These are phyloP conservation scores for Rhinocladiella similis DNA, from an alignment of 2,329 filamentous ascomycete genomes.

Conservation along the genomic window DNA sequence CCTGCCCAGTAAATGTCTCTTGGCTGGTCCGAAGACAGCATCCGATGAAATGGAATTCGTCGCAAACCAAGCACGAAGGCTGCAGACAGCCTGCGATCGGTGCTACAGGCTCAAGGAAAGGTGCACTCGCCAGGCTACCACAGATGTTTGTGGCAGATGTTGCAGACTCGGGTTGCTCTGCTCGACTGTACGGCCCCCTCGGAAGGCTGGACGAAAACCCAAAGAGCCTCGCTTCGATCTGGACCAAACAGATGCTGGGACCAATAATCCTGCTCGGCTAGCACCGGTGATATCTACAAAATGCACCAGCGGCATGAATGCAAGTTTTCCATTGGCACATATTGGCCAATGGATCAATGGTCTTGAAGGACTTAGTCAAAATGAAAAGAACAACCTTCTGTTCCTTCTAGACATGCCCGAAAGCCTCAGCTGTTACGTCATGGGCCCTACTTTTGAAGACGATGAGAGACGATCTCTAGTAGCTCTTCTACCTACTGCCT, in stretches of 20 bases:
- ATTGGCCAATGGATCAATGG: slow-evolving; percentile 7
- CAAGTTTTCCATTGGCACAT: not conserved
- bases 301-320: not conserved
- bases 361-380: slow-evolving; percentile 3
- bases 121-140: slow-evolving; percentile 7
- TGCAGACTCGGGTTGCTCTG: slow-evolving; percentile 8
- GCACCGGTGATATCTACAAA: not conserved
- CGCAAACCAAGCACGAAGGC: not conserved
- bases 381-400: slow-evolving; percentile 10
- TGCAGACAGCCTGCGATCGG: slow-evolving; percentile 13
- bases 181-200: slow-evolving; percentile 11
- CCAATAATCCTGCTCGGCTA: not conserved
- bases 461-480: slow-evolving; percentile 10
- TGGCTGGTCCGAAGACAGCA: no score
- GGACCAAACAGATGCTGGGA: not conserved
- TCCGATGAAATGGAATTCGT: slow-evolving; percentile 5
- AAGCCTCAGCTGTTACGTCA: slow-evolving; percentile 7
- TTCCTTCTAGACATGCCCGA: slow-evolving; percentile 10
- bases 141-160: slow-evolving; percentile 11
- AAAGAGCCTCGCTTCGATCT: not conserved
- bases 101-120: slow-evolving; percentile 19
- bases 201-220: slow-evolving; percentile 7
- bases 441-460: slow-evolving; percentile 14
- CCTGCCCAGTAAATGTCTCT: no score
- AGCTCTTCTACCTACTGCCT: slow-evolving; percentile 9